Evolutionary conservation across 352 stramenopile genomes (phyloP), one percentile per base, ranked within the genome.

Genomic region (Blastocystis sp.): DNA sequence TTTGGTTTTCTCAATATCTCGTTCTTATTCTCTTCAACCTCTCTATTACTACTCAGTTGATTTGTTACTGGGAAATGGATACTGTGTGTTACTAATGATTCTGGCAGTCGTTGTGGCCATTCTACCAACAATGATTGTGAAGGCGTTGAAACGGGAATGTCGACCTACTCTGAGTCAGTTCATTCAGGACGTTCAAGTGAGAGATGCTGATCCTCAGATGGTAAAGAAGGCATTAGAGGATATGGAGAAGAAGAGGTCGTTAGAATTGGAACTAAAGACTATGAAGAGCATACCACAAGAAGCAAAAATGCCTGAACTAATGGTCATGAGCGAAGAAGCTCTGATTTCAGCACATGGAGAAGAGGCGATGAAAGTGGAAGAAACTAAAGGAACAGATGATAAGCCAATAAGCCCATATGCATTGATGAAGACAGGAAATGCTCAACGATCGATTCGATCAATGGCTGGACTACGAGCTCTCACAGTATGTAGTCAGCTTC

Each of bases 201-300:
- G 49, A 0, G 11, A 5, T 11, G 54, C 54, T 9, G 69, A 80
- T n/a, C 9, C 49, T 11, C 29, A 19, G 11, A 46, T 58, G 21
- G 69, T 80, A 14, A 39, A 59, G 49, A 58, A 16, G 12, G 11
- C 11, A 9, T 37, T 80, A 14, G 69, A 69, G 54, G 54, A 80
- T 9, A 66, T 59, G 54, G 69, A 80, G 24, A 80, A 80, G 69
- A 80, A 80, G 9, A 27, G 69, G n/a, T 66, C 69, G n/a, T 32
- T 80, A 14, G 69, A 59, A 9, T 24, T 80, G 69, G 69, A 80
- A 37, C 54, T 80, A 16, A 59, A 80, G 54, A 66, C 69, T 27
- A 35, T 80, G 54, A 9, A 24, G 9, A 21, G 49, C 54, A 58
- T 16, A 6, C 69, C 69, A 14, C 12, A 80, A 11, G 54, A 80